Conservation (phyloP, 176 grass and related monocot species). For the Hsuehochloa calcarea region DNA sequence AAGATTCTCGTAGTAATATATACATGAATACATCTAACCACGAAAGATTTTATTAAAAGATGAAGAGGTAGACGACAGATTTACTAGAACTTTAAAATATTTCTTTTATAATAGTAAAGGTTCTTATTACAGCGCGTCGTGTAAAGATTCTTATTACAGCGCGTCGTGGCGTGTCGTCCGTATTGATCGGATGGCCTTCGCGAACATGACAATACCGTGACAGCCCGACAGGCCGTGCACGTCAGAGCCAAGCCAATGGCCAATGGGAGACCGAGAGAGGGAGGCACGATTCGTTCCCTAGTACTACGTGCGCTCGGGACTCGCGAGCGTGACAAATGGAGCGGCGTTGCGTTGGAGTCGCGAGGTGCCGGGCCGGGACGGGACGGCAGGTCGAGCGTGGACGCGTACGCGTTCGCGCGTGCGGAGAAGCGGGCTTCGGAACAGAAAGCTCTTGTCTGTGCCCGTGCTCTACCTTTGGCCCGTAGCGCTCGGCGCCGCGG, state of each 20-base stretch:
- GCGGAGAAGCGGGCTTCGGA: background rate
- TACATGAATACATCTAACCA: too few relatives aligned
- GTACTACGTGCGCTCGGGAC: background rate
- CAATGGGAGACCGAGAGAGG: too few relatives aligned
- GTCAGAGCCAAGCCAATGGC: too few relatives aligned
- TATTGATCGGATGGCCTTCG: background rate
- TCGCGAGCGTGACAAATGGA: background rate
- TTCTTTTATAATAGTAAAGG: too few relatives aligned
- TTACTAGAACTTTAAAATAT: too few relatives aligned
- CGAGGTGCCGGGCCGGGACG: background rate
- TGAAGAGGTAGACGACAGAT: too few relatives aligned
- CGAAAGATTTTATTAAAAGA: too few relatives aligned
- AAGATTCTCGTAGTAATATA: too few relatives aligned
- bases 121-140: too few relatives aligned
- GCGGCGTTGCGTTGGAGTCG: background rate
- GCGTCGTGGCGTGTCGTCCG: background rate
- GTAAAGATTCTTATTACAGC: background rate
- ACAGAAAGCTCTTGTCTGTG: background rate
- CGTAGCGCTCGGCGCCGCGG: too few relatives aligned
- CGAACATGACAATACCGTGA: background rate
- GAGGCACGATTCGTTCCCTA: background rate
- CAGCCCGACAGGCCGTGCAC: too few relatives aligned
- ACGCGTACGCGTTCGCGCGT: background rate
- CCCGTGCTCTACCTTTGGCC: background rate
- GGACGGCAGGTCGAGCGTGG: background rate